phyloP scores from a whole-genome alignment of 2,329 filamentous ascomycete genomes.

The Venturia asperata region DNA sequence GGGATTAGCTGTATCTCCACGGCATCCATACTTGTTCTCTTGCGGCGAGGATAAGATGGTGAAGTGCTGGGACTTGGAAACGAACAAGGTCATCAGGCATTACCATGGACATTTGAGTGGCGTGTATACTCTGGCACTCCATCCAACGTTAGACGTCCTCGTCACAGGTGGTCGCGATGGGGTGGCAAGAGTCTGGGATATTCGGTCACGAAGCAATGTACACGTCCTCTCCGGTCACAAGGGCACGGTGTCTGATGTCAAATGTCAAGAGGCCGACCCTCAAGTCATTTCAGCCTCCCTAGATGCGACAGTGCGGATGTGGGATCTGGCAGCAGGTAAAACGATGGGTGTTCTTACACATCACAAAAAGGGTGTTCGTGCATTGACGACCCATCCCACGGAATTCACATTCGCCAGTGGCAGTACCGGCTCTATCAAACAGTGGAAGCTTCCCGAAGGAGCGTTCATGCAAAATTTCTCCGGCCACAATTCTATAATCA shows the following conservation, averaged over 20 bases:
- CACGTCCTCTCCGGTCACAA: slow-evolving; percentile 90
- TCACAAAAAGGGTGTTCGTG: slow-evolving; percentile 94
- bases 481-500: slow-evolving; percentile 93
- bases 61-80: slow-evolving; percentile 98
- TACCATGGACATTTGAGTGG: slow-evolving; percentile 96
- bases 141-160: slow-evolving; percentile 88
- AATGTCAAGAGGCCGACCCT: slow-evolving; percentile 92
- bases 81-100: slow-evolving; percentile 97
- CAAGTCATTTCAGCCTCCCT: slow-evolving; percentile 92
- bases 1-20: slow-evolving; percentile 81
- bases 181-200: slow-evolving; percentile 94
- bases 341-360: slow-evolving; percentile 93
- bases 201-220: slow-evolving; percentile 92
- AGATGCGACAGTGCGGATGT: slow-evolving; percentile 83
- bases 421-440: slow-evolving; percentile 91
- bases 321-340: slow-evolving; percentile 95
- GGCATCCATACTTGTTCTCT: slow-evolving; percentile 95
- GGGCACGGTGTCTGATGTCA: slow-evolving; percentile 78
- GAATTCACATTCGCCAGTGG: slow-evolving; percentile 96
- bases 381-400: slow-evolving; percentile 73
- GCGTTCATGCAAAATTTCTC: slow-evolving; percentile 99
- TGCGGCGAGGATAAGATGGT: slow-evolving; percentile 99
- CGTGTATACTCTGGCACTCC: slow-evolving; percentile 87
- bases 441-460: slow-evolving; percentile 98
- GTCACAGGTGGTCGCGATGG: slow-evolving; percentile 93